These are phyloP conservation scores for Lagerstroemia speciosa DNA, from an alignment of 345 rosid species.

Conservation along the genomic window DNA sequence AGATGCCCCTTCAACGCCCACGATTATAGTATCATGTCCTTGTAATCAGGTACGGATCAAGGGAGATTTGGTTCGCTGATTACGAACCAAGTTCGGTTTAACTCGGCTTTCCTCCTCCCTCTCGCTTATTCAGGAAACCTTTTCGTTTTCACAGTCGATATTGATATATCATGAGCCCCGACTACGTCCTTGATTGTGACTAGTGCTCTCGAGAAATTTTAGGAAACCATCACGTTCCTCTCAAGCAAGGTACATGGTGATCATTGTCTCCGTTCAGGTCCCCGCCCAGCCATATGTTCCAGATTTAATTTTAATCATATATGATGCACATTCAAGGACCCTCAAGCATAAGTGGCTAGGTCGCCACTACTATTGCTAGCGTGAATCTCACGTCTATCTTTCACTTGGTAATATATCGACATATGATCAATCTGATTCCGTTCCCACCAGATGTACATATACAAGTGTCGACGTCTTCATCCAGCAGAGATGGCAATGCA, in stretches of 20 bases:
- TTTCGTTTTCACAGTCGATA: neutral
- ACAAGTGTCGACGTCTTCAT: neutral
- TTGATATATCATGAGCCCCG: neutral
- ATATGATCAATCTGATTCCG: neutral
- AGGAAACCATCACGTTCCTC: neutral
- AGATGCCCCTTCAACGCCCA: conserved; percentile 3
- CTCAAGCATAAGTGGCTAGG: too few relatives aligned
- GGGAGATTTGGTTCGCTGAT: neutral
- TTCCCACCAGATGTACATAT: neutral
- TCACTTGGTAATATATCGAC: neutral
- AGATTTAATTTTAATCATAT: neutral
- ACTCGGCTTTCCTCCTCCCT: neutral
- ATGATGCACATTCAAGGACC: neutral
- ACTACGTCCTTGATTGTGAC: neutral
- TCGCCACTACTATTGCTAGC: too few relatives aligned
- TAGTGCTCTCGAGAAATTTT: neutral
- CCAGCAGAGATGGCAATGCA: neutral
- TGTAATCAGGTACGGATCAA: conserved; percentile 1
- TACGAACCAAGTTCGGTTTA: neutral
- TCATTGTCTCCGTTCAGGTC: neutral
- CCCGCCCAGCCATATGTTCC: neutral
- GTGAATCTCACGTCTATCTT: conserved; percentile 2
- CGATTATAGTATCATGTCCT: conserved; percentile 7
- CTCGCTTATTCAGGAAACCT: neutral
- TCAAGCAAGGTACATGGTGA: neutral